phyloP scores from a whole-genome alignment of 768 basidiomycete genomes.

The Tulasnella sp. region DNA sequence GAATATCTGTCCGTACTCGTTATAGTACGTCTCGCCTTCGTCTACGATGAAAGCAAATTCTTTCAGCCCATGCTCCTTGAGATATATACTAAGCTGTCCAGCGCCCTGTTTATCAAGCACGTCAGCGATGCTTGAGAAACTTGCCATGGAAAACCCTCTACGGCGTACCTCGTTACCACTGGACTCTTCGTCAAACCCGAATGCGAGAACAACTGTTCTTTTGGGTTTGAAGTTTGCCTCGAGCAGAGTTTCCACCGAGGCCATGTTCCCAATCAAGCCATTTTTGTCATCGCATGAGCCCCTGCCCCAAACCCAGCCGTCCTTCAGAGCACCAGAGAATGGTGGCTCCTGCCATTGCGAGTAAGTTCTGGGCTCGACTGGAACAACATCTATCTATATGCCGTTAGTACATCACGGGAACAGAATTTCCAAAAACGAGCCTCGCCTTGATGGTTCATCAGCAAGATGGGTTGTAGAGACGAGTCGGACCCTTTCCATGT shows the following conservation, averaged over 20 bases:
- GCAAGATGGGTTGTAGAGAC: slow-evolving; percentile 54
- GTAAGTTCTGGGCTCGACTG: slow-evolving; percentile 45
- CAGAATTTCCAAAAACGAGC: not conserved
- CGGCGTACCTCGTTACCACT: slow-evolving; percentile 36
- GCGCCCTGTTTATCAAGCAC: slow-evolving; percentile 32
- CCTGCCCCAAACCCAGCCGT: slow-evolving; percentile 58
- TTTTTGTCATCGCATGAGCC: slow-evolving; percentile 68
- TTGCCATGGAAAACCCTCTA: slow-evolving; percentile 21
- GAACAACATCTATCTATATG: slow-evolving; percentile 48
- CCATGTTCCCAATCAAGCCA: slow-evolving; percentile 51
- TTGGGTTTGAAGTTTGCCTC: slow-evolving; percentile 51
- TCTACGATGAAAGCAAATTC: slow-evolving; percentile 73
- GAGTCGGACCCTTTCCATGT: slow-evolving; percentile 56
- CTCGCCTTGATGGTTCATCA: slow-evolving; percentile 57
- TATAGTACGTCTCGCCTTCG: slow-evolving; percentile 55
- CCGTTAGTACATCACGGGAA: slow-evolving; percentile 3
- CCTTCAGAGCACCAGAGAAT: slow-evolving; percentile 43
- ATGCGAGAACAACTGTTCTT: slow-evolving; percentile 49
- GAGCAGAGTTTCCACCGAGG: slow-evolving; percentile 50
- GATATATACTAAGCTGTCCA: slow-evolving; percentile 28
- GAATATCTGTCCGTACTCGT: slow-evolving; percentile 40
- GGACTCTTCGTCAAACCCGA: slow-evolving; percentile 70
- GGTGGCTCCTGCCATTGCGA: slow-evolving; percentile 50
- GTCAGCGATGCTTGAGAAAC: slow-evolving; percentile 17
- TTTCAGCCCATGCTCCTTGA: slow-evolving; percentile 58